These are phyloP conservation scores for Colletotrichum horii DNA, from an alignment of 2,329 filamentous ascomycete genomes.

Conservation along the genomic window DNA sequence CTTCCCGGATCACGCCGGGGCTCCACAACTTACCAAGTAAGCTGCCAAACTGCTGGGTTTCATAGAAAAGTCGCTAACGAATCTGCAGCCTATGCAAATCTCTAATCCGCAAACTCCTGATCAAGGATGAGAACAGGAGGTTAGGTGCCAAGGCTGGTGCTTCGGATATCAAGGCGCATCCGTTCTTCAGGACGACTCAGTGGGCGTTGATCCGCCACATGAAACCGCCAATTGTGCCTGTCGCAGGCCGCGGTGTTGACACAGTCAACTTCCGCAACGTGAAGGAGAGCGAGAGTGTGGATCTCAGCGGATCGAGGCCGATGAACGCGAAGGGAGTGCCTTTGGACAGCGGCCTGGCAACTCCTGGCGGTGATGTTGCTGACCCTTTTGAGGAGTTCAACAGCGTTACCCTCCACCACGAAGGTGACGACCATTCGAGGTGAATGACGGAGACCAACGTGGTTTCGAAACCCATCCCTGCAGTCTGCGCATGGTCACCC, in stretches of 20 bases:
- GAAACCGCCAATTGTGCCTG: conserved; percentile 96
- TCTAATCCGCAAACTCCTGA: conserved; percentile 92
- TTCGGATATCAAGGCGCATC: conserved; percentile 94
- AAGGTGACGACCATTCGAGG: conserved; percentile 69
- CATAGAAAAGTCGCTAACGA: conserved; percentile 3
- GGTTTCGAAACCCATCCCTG: background rate
- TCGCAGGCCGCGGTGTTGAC: conserved; percentile 88
- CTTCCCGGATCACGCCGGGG: conserved; percentile 87
- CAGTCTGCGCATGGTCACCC: background rate
- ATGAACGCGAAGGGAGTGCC: conserved; percentile 76
- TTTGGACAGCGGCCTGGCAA: conserved; percentile 83
- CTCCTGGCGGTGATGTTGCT: conserved; percentile 76
- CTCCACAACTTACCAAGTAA: conserved; percentile 90
- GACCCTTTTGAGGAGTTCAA: conserved; percentile 99
- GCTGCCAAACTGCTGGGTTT: background rate
- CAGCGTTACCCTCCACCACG: conserved; percentile 95
- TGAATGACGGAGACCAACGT: conserved; percentile 25
- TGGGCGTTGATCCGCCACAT: conserved; percentile 97
- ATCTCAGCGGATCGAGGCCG: conserved; percentile 69
- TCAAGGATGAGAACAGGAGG: conserved; percentile 95
- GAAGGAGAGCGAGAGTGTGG: conserved; percentile 95
- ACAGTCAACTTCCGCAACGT: conserved; percentile 98
- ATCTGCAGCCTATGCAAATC: conserved; percentile 87
- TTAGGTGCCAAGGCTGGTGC: conserved; percentile 93
- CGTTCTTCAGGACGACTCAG: conserved; percentile 94